Evolutionary conservation across 2,329 filamentous ascomycete species (phyloP).

Genomic region (Annulohypoxylon truncatum): DNA sequence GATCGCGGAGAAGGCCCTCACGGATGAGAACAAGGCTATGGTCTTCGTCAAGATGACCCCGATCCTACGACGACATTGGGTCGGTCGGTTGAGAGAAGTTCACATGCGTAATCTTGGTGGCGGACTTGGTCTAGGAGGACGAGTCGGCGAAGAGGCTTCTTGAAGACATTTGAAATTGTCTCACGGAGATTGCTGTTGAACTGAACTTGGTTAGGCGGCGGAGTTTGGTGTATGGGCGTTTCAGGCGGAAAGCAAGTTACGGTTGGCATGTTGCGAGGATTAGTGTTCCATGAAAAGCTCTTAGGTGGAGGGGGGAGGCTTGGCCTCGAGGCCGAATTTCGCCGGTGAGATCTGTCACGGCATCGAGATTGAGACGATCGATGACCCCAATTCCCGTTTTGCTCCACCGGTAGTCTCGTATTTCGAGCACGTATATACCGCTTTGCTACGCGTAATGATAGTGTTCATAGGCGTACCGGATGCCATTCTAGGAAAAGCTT

Average conservation of each 20-base stretch:
- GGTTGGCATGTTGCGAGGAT: neutral
- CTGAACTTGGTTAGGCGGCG: neutral
- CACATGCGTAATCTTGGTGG: constrained; percentile 52
- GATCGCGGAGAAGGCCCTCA: constrained; percentile 68
- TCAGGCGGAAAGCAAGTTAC: constrained; percentile 3
- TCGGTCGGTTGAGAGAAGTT: constrained; percentile 62
- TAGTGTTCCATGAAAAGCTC: neutral
- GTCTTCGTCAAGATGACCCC: constrained; percentile 71
- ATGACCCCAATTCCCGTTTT: neutral
- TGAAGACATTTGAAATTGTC: constrained; percentile 21
- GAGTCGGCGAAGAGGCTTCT: constrained; percentile 48
- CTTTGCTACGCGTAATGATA: constrained; percentile 28
- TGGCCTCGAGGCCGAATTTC: constrained; percentile 11
- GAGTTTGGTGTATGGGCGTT: constrained; percentile 29
- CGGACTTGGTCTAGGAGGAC: constrained; percentile 49
- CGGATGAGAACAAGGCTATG: constrained; percentile 70
- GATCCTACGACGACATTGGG: constrained; percentile 65
- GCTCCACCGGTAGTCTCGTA: constrained; percentile 1
- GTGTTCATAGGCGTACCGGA: neutral
- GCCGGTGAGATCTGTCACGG: constrained; percentile 3
- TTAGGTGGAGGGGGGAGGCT: neutral
- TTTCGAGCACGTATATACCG: constrained; percentile 28
- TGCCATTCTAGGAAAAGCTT: neutral
- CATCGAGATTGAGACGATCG: constrained; percentile 9
- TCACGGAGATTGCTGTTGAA: neutral